phyloP scores from a whole-genome alignment of 495 filamentous ascomycete genomes.

The Talaromyces trachyspermus region DNA sequence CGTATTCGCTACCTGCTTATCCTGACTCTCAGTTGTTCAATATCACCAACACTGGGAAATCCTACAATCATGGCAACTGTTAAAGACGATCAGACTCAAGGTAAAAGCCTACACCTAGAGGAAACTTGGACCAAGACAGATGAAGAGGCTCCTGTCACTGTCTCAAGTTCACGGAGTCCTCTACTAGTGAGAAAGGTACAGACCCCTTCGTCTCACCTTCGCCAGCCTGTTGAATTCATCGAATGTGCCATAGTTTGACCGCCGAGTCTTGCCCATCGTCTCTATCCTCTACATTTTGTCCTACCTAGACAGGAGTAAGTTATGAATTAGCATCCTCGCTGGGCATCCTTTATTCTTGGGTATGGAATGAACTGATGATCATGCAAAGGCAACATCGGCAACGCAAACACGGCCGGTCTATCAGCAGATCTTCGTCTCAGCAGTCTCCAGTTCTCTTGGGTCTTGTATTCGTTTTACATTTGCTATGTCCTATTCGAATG shows the following conservation, averaged over 20 bases:
- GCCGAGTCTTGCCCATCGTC: conserved; percentile 20
- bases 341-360: neutral
- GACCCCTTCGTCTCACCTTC: neutral
- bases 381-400: conserved; percentile 44
- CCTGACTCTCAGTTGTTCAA: neutral
- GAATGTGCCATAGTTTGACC: conserved; percentile 15
- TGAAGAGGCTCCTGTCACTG: neutral
- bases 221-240: too few relatives aligned
- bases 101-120: neutral
- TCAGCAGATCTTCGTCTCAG: conserved; percentile 37
- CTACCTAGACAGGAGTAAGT: conserved; percentile 19
- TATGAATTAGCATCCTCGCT: neutral
- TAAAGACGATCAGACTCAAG: neutral
- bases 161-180: neutral
- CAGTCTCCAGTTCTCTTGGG: conserved; percentile 50
- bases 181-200: conserved; percentile 10
- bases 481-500: conserved; percentile 25
- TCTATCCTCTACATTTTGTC: conserved; percentile 23
- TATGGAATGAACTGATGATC: neutral
- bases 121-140: neutral
- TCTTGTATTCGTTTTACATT: conserved; percentile 63
- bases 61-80: neutral
- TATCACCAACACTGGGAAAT: neutral
- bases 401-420: conserved; percentile 49
- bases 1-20: neutral